Base-by-base conservation (phyloP, 2,329 filamentous ascomycete species). In the Colletotrichum sp. region DNA sequence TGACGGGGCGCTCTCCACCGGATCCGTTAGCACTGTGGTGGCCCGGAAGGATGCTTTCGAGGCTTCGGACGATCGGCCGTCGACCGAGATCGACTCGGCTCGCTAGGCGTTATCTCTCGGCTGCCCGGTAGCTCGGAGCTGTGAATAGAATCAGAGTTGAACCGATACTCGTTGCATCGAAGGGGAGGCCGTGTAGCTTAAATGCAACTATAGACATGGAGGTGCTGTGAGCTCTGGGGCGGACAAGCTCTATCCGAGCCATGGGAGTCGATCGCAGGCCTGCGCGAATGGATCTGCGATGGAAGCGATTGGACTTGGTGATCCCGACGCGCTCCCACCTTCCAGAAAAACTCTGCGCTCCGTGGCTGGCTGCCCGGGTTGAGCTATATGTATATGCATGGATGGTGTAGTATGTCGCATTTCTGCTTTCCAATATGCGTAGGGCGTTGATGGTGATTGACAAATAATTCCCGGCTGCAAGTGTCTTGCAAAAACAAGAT, bases 31-130 rank as follows among this genome's bases (percentile, higher is more conserved):
- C 13, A 28, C 15, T 21, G 10, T 16, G 49, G 65, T 49, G 63
- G 18, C 18, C 52, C 26, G 34, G 24, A 55, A 71, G 12, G 60
- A 21, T 3, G 44, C 30, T 26, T 26, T 64, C 3, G 30, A 30
- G 36, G 18, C 9, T 66, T 75, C 67, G 67, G 62, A 39, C 32
- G 60, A 71, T 71, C 60, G 36, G 68, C 21, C 49, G 49, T 71
- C 57, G 68, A 30, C 68, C 72, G 72, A 71, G 68, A 66, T 62
- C n/a, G 62, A 30, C 36, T 71, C 60, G 60, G 67, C 44, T 71
- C 32, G 30, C 55, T 21, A 32, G 18, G 10, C n/a, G 59, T 62
- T 62, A 36, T 74, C 59, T 28, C 34, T 67, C 32, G 21, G 52
- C 32, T 30, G 18, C 8, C 21, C 26, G 55, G 15, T 12, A 28